These are phyloP conservation scores for Pseudonitzschia multistriata DNA, from an alignment of 108 stramenopile species.

Conservation along the genomic window DNA sequence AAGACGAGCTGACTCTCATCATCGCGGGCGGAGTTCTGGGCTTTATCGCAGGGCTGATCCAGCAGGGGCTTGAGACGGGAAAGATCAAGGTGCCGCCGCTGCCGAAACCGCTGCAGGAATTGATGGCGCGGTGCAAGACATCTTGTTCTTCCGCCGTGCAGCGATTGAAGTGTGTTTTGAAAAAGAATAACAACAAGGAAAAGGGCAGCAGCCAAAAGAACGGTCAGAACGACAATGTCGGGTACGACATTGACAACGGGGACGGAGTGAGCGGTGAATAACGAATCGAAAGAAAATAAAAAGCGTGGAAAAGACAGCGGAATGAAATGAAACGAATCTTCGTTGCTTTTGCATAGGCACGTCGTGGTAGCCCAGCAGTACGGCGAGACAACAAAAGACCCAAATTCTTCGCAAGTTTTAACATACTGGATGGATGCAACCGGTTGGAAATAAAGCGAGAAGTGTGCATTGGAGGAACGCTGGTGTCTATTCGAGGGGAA, in stretches of 20 bases:
- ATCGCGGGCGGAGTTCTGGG: conserved; percentile 91
- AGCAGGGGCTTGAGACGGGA: conserved; percentile 82
- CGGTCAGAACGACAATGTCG: neutral
- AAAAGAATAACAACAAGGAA: too few relatives aligned
- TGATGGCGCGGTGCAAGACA: neutral
- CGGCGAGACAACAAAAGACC: neutral
- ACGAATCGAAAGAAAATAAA: neutral
- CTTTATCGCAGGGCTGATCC: conserved; percentile 83
- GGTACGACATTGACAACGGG: neutral
- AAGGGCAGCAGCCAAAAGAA: neutral
- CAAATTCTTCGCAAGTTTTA: neutral
- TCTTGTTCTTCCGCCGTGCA: too few relatives aligned
- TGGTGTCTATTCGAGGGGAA: neutral
- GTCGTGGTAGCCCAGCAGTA: neutral
- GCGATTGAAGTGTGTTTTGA: too few relatives aligned
- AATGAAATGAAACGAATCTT: too few relatives aligned
- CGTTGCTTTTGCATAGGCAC: neutral
- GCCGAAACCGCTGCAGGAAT: neutral
- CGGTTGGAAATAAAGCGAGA: neutral
- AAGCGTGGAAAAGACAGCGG: neutral
- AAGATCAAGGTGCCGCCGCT: conserved; percentile 16
- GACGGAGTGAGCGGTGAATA: conserved; percentile 3
- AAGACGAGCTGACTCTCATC: conserved; percentile 95
- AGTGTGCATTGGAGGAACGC: neutral
- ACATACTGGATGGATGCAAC: neutral